phyloP scores from a whole-genome alignment of 345 rosid species.

The Moricandia moricandioides region DNA sequence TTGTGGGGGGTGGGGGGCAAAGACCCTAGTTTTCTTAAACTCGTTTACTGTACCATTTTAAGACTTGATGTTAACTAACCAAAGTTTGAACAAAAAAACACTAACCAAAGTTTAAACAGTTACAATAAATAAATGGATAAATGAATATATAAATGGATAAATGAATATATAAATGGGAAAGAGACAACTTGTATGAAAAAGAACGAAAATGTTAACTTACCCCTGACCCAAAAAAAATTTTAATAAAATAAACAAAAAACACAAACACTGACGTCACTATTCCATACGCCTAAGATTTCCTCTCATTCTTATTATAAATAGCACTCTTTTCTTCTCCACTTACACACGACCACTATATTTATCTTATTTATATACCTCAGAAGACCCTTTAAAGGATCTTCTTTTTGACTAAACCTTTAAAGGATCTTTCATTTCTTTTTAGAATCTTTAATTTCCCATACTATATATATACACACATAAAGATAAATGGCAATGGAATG shows the following conservation, averaged over 20 bases:
- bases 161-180: not conserved
- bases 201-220: not conserved
- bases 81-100: no score
- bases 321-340: not conserved
- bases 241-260: not conserved
- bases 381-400: not conserved
- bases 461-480: not conserved
- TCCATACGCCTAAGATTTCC: not conserved
- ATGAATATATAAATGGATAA: no score
- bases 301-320: not conserved
- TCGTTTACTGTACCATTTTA: not conserved
- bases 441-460: not conserved
- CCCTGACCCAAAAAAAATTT: not conserved
- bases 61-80: not conserved
- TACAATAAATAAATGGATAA: not conserved
- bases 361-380: not conserved
- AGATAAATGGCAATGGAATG: constrained; percentile 31
- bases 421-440: not conserved
- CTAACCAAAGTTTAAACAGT: not conserved
- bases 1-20: no score
- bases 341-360: not conserved
- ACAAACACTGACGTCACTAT: not conserved
- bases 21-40: not conserved
- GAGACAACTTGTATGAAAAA: not conserved
- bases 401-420: not conserved